A percentile compares a stretch with the other conserved stretches of the same genome.
phyloP scores from a whole-genome alignment of 306 rosid species.

The Prunus mongolica region DNA sequence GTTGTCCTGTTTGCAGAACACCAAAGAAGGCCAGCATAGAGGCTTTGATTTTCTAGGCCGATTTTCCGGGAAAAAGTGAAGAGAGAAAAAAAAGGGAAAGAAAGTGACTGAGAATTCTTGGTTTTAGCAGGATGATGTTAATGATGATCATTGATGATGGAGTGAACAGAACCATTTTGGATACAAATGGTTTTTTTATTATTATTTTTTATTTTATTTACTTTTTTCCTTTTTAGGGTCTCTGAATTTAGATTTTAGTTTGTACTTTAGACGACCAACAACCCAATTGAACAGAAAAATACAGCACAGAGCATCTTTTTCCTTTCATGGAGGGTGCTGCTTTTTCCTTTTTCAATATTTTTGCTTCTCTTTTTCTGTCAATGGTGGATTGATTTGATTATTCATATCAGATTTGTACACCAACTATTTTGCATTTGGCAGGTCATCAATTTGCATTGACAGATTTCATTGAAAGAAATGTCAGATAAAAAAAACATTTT shows the following conservation, averaged over 20 bases:
- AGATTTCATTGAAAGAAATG: slow-evolving; percentile 19
- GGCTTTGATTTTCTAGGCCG: slow-evolving; percentile 56
- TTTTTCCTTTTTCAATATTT: not conserved
- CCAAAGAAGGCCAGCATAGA: slow-evolving; percentile 66
- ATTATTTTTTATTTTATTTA: not conserved
- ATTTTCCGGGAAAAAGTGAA: slow-evolving; percentile 31
- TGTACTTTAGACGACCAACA: slow-evolving; percentile 33
- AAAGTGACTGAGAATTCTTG: not conserved
- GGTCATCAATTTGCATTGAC: not conserved
- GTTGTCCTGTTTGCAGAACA: slow-evolving; percentile 65
- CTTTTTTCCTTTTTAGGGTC: not conserved
- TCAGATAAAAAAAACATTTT: not conserved
- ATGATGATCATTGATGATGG: slow-evolving; percentile 5
- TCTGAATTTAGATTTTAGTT: slow-evolving; percentile 19
- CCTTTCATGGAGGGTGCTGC: slow-evolving; percentile 14
- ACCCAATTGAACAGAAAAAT: slow-evolving; percentile 27
- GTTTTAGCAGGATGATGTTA: not conserved
- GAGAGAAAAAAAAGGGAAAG: not conserved
- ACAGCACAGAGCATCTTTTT: slow-evolving; percentile 34
- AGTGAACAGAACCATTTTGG: slow-evolving; percentile 11
- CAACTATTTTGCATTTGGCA: slow-evolving; percentile 10
- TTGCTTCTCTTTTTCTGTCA: not conserved
- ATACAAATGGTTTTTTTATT: not conserved
- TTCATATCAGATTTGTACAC: slow-evolving; percentile 6
- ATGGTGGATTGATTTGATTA: slow-evolving; percentile 20